Base-by-base conservation (phyloP, 768 basidiomycete genomes). In the Dacryopinax spathularia region DNA sequence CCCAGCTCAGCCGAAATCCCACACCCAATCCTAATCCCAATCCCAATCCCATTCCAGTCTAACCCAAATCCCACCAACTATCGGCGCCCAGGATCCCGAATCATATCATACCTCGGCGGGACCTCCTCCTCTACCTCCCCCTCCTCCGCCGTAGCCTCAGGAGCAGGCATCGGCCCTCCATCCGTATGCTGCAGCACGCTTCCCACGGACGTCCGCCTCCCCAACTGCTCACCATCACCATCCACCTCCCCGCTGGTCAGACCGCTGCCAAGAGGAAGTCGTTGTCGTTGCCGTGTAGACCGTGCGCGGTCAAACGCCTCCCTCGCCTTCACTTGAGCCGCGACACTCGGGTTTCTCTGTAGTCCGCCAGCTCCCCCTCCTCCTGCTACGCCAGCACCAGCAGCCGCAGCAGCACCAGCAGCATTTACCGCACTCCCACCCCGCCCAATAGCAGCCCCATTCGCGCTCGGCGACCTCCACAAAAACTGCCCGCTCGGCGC, bases 21-120 rank as follows among this genome's bases (percentile, higher is more conserved):
- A n/a, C n/a, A n/a, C n/a, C n/a, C n/a, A n/a, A n/a, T n/a, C n/a
- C n/a, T n/a, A n/a, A n/a, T n/a, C n/a, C n/a, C n/a, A n/a, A n/a
- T n/a, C n/a, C n/a, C n/a, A n/a, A n/a, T n/a, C n/a, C n/a, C n/a
- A n/a, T n/a, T n/a, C n/a, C n/a, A n/a, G n/a, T n/a, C n/a, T n/a
- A n/a, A n/a, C n/a, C n/a, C n/a, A n/a, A n/a, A n/a, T n/a, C n/a
- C n/a, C n/a, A n/a, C n/a, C n/a, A n/a, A n/a, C 43, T 44, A n/a
- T 10, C n/a, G 10, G 12, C 36, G 13, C 22, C 10, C 7, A 12
- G 7, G 43, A 20, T 56, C 48, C 25, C 25, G 48, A 27, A 56
- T 56, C 48, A 56, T 56, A 29, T 56, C 48, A 56, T 56, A 56
- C 25, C 48, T 56, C 22, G 48, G 48, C 6, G 48, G 48, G 48